These are phyloP conservation scores for Cutaneotrichosporon arboriforme DNA, from an alignment of 1,284 basidiomycete species.

Conservation along the genomic window DNA sequence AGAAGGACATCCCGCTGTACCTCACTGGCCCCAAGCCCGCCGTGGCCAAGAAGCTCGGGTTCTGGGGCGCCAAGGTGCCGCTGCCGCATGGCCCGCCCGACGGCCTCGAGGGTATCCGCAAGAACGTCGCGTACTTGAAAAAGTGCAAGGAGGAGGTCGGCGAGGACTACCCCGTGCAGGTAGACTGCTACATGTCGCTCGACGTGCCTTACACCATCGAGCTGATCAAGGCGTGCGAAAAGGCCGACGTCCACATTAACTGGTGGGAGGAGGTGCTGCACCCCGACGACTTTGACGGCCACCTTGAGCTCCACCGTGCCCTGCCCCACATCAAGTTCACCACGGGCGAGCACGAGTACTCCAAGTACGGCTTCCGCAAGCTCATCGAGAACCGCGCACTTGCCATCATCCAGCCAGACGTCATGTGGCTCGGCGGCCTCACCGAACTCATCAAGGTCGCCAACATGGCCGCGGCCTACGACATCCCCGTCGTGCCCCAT, in stretches of 20 bases:
- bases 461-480: conserved; percentile 45
- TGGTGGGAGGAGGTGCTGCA: conserved; percentile 57
- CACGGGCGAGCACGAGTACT: conserved; percentile 56
- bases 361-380: conserved; percentile 54
- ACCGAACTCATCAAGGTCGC: conserved; percentile 55
- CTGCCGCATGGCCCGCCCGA: conserved; percentile 53
- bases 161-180: conserved; percentile 52
- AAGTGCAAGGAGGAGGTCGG: conserved; percentile 50
- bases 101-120: conserved; percentile 50
- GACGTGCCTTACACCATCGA: conserved; percentile 52
- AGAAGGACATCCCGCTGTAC: conserved; percentile 54
- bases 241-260: conserved; percentile 51
- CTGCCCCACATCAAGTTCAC: conserved; percentile 54
- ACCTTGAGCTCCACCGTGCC: conserved; percentile 50
- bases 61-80: conserved; percentile 54
- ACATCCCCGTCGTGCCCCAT: conserved; percentile 56
- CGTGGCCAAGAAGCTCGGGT: conserved; percentile 52
- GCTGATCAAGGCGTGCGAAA: conserved; percentile 49
- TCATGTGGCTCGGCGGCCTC: conserved; percentile 53
- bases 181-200: conserved; percentile 54
- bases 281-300: conserved; percentile 53
- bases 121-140: conserved; percentile 53
- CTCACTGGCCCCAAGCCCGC: conserved; percentile 53
- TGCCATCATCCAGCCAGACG: conserved; percentile 55
- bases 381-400: conserved; percentile 53